Evolutionary conservation across 2,329 filamentous ascomycete species (phyloP).

Genomic region (Fusarium bactridioides): DNA sequence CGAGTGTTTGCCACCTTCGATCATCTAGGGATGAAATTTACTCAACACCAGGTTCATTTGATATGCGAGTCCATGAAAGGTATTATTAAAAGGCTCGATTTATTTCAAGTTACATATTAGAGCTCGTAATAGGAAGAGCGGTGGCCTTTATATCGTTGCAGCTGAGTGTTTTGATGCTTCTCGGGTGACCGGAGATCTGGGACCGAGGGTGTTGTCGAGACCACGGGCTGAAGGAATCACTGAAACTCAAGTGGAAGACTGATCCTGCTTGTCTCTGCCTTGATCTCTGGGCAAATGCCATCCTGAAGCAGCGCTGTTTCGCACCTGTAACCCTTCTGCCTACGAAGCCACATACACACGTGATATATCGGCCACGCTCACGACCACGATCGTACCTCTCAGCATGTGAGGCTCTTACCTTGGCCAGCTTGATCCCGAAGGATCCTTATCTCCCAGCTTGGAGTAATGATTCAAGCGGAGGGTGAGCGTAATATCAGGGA

Average conservation of each 20-base stretch:
- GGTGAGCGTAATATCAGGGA: not conserved
- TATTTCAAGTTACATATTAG: not conserved
- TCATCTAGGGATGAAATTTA: not conserved
- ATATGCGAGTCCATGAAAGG: not conserved
- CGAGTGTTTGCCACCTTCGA: not conserved
- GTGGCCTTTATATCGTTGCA: not conserved
- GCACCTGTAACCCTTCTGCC: not conserved
- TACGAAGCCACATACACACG: not conserved
- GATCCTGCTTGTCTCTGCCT: not conserved
- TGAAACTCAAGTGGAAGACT: not conserved
- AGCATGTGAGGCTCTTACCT: not conserved
- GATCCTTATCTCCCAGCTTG: not conserved
- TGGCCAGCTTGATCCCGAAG: not conserved
- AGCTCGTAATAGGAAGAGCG: accelerated
- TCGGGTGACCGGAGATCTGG: not conserved
- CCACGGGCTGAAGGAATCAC: not conserved
- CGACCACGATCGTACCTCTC: not conserved
- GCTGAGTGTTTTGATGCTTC: not conserved
- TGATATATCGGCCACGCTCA: not conserved
- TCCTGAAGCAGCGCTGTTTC: not conserved
- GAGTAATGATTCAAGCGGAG: not conserved
- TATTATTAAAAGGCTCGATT: accelerated
- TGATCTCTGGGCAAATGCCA: not conserved
- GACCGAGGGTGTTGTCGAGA: slow-evolving; percentile 3
- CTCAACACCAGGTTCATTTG: not conserved